Conservation (phyloP, 805 yeast genomes). For the Ogataea pignaliae region DNA sequence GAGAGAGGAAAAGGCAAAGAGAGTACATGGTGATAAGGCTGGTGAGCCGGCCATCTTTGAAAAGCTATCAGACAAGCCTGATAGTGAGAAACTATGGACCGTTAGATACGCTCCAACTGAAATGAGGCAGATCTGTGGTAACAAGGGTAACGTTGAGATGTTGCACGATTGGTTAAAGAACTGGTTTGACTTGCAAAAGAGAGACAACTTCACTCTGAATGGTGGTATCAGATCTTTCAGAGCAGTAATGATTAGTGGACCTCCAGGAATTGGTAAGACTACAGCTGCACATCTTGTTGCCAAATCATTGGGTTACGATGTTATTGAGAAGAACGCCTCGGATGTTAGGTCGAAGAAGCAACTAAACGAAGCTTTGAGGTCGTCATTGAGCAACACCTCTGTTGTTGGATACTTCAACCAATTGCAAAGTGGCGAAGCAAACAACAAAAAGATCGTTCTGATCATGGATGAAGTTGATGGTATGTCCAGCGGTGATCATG, state of each 20-base stretch:
- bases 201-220: constrained; percentile 48
- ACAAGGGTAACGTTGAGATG: constrained; percentile 66
- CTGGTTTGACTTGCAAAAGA: constrained; percentile 60
- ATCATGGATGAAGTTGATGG: constrained; percentile 99
- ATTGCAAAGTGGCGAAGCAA: constrained; percentile 15
- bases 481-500: constrained; percentile 98
- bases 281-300: constrained; percentile 78
- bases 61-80: constrained; percentile 35
- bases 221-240: constrained; percentile 69
- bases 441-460: constrained; percentile 60
- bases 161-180: constrained; percentile 68
- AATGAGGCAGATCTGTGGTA: constrained; percentile 82
- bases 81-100: constrained; percentile 81
- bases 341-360: constrained; percentile 86
- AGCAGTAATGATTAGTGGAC: constrained; percentile 83
- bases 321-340: constrained; percentile 76
- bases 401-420: constrained; percentile 68
- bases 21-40: background rate
- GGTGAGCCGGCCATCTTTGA: constrained; percentile 6
- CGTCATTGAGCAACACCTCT: constrained; percentile 75
- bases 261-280: constrained; percentile 85
- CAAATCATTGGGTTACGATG: constrained; percentile 62
- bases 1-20: constrained; percentile 10
- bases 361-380: constrained; percentile 62
- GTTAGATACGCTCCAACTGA: constrained; percentile 83